Conservation (phyloP, 2,329 filamentous ascomycete genomes). For the Cucurbitaria berberidis region DNA sequence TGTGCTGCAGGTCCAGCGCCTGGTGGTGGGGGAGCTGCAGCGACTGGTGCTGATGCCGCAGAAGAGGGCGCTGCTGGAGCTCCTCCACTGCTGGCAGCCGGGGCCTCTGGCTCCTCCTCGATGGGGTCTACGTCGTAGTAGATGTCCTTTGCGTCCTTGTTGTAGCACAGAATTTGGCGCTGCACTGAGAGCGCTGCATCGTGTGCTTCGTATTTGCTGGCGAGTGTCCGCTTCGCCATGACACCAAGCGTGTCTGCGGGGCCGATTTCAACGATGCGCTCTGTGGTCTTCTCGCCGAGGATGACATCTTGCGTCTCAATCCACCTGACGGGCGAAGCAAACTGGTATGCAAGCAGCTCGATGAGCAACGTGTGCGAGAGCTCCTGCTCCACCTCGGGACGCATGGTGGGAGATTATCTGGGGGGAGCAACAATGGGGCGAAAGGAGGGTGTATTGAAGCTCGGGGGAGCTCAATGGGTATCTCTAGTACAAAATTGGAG, state of each 20-base stretch:
- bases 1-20: constrained; percentile 85
- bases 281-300: constrained; percentile 91
- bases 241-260: constrained; percentile 95
- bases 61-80: constrained; percentile 53
- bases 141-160: constrained; percentile 98
- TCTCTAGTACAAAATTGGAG: constrained; percentile 30
- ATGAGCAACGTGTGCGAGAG: constrained; percentile 97
- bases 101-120: constrained; percentile 72
- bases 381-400: constrained; percentile 98
- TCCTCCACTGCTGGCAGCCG: constrained; percentile 53
- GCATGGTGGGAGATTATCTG: constrained; percentile 67
- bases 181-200: constrained; percentile 96
- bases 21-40: constrained; percentile 63
- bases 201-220: constrained; percentile 98
- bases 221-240: constrained; percentile 95
- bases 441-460: constrained; percentile 22
- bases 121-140: constrained; percentile 98
- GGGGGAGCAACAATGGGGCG: constrained; percentile 21
- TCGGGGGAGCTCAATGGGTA: constrained; percentile 36
- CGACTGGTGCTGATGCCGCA: constrained; percentile 59
- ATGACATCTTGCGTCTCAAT: constrained; percentile 99
- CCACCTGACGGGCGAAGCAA: constrained; percentile 98
- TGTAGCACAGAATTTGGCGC: constrained; percentile 98
- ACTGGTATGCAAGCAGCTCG: constrained; percentile 98
- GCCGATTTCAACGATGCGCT: constrained; percentile 97